phyloP scores from a whole-genome alignment of 2,329 filamentous ascomycete species.

The Pseudogymnoascus sp. region DNA sequence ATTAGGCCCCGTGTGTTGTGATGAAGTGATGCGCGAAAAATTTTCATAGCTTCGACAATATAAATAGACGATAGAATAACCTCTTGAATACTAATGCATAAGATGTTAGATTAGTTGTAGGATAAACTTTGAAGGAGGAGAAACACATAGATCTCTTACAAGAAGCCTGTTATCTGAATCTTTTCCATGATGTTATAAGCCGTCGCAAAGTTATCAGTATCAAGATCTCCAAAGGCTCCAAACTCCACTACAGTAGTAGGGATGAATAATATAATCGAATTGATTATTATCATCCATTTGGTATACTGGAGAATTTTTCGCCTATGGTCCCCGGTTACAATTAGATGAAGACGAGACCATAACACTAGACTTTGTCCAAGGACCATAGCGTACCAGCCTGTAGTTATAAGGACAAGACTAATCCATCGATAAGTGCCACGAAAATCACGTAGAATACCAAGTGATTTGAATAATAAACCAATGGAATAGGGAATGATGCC shows the following conservation, averaged over 20 bases:
- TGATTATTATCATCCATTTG: slow-evolving; percentile 37
- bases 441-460: slow-evolving; percentile 13
- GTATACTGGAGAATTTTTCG: slow-evolving; percentile 30
- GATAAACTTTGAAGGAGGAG: too few relatives aligned
- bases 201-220: neutral
- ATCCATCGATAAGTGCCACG: slow-evolving; percentile 25
- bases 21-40: neutral
- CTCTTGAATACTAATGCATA: neutral
- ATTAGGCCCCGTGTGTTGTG: slow-evolving; percentile 18
- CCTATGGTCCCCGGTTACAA: slow-evolving; percentile 32
- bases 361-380: slow-evolving; percentile 41
- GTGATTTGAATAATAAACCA: slow-evolving; percentile 38
- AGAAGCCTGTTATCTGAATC: neutral
- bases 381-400: slow-evolving; percentile 36
- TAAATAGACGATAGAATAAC: neutral
- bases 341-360: slow-evolving; percentile 41
- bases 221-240: slow-evolving; percentile 20
- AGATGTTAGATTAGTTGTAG: neutral
- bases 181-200: neutral
- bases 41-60: neutral
- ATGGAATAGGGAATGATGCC: slow-evolving; percentile 38
- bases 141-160: neutral
- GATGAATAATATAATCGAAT: slow-evolving; percentile 36
- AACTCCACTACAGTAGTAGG: slow-evolving; percentile 38
- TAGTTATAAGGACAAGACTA: slow-evolving; percentile 33